Evolutionary conservation across 345 rosid genomes (phyloP).

Genomic region (Gossypium longicalyx): DNA sequence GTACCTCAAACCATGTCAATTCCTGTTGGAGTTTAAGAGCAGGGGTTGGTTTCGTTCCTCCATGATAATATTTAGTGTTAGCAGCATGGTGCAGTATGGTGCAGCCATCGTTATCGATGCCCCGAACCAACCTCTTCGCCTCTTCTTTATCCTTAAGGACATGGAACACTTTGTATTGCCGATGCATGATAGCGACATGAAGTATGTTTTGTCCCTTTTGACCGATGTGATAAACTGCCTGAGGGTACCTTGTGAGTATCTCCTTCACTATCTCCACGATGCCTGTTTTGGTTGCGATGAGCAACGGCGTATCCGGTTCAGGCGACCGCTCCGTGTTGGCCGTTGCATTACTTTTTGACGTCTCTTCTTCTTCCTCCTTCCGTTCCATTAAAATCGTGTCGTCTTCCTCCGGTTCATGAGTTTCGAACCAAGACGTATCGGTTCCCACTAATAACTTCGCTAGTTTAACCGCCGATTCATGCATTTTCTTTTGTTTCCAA

Average conservation of each 20-base stretch:
- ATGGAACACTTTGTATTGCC: background rate
- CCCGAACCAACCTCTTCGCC: background rate
- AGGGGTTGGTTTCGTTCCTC: constrained; percentile 18
- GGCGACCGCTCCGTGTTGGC: background rate
- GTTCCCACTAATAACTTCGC: background rate
- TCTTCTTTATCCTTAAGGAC: background rate
- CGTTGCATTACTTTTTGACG: background rate
- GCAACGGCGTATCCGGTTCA: constrained; percentile 11
- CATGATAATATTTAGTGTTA: constrained; percentile 2
- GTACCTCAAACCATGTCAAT: constrained; percentile 19
- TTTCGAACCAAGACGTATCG: constrained; percentile 8
- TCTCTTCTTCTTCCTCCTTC: no score
- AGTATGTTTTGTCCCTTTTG: constrained; percentile 12
- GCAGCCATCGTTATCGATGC: constrained; percentile 18
- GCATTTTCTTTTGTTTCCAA: background rate
- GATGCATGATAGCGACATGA: constrained; percentile 11
- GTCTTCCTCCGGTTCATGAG: background rate
- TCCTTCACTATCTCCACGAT: constrained; percentile 14
- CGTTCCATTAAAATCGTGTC: constrained; percentile 8
- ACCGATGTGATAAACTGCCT: constrained; percentile 12
- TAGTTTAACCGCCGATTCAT: background rate
- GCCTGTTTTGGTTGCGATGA: constrained; percentile 10
- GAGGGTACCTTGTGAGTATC: constrained; percentile 9
- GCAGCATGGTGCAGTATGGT: constrained; percentile 27
- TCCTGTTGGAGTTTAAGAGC: constrained; percentile 27